A percentile compares a stretch with the other conserved stretches of the same genome.
Conservation (phyloP, 2,329 filamentous ascomycete genomes). For the Xylaria sp. region DNA sequence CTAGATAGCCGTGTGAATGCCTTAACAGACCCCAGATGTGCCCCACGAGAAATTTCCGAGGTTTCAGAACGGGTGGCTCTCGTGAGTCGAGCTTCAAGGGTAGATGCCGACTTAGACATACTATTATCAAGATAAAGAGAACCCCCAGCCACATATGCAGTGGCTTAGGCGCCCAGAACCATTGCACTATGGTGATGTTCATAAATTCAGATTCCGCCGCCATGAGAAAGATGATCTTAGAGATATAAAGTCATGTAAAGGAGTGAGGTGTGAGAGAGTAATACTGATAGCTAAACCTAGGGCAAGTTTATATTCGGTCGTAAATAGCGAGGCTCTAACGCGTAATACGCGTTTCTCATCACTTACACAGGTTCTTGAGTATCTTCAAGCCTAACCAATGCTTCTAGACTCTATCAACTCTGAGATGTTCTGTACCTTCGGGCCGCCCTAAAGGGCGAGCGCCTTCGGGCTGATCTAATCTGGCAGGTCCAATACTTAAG, state of each 20-base stretch:
- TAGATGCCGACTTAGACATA: background rate
- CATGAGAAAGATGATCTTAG: background rate
- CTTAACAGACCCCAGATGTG: background rate
- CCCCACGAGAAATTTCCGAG: background rate
- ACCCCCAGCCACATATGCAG: background rate
- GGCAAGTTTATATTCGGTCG: background rate
- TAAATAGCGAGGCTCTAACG: background rate
- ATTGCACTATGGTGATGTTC: background rate
- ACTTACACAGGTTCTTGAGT: background rate
- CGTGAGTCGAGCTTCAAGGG: background rate
- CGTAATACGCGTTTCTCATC: background rate
- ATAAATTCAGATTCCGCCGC: background rate
- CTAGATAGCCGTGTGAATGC: background rate
- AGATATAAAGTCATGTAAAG: background rate
- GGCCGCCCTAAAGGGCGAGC: no score
- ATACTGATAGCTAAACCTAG: background rate
- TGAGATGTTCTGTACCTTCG: no score
- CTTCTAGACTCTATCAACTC: background rate
- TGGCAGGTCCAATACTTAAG: background rate
- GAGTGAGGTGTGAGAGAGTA: background rate
- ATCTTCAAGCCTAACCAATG: background rate
- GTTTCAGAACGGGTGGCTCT: background rate
- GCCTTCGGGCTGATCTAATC: background rate
- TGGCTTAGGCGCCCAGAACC: background rate
- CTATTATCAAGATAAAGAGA: background rate